Base-by-base conservation (phyloP, 495 filamentous ascomycete species). In the Talaromyces ruber region DNA sequence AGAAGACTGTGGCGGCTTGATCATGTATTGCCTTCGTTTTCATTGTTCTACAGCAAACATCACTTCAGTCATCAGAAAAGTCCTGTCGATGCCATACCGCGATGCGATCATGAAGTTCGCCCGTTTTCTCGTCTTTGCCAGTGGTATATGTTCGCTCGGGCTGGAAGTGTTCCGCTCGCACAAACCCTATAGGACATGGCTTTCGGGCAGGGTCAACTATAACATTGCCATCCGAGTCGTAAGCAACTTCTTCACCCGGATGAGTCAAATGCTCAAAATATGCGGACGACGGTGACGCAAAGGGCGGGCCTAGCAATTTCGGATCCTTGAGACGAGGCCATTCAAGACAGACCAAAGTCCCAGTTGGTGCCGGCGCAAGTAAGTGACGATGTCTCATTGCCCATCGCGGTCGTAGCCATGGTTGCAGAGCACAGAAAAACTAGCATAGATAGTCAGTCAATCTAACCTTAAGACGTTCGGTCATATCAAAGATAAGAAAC, bases 381-480 rank as follows among this genome's bases (percentile, higher is more conserved):
- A 94, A 81, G 61, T 88, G 73, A 4, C 76, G 74, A 74, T 89
- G 84, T 24, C 86, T 80, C 12, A 78, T 74, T 9, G 88, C 85
- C 91, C 90, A 96, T n/a, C 73, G 67, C 3, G 87, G 82, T 14
- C 91, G 83, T 43, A 87, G 67, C 0, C 72, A 70, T 11, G 84
- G 86, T 5, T 82, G 81, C 14, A 96, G 78, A n/a, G 90, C 90
- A 67, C 82, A 92, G 64, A 94, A 84, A 73, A 94, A 96, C 90
- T 62, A 28, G 64, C 11, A 57, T 34, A 22, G 18, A 18, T 34
- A 30, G 29, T 34, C 28, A 57, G 54, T 57, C 16, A 22, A 22
- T 26, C 51, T 14, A 26, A 14, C n/a, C 26, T 53, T 6, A 25
- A 56, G 8, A 56, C 14, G 32, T 22, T 9, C 24, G 4, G 56